These are phyloP conservation scores for Aspergillus sp. DNA, from an alignment of 2,329 filamentous ascomycete species.

Conservation along the genomic window DNA sequence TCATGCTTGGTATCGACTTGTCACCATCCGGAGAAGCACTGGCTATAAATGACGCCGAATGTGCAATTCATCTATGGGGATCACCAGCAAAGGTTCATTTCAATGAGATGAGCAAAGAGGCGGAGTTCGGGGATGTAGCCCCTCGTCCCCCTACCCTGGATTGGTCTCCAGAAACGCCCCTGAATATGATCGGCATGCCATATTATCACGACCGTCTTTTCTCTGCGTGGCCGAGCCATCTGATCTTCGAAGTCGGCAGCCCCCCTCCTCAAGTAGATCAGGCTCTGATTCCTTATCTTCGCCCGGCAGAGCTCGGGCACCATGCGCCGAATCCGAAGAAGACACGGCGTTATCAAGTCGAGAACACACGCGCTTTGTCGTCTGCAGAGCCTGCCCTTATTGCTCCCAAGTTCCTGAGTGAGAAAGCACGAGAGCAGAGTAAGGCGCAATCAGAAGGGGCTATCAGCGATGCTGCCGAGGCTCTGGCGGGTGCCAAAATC, in stretches of 20 bases:
- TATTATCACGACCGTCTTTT: conserved; percentile 87
- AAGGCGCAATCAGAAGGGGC: conserved; percentile 42
- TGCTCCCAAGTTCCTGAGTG: conserved; percentile 90
- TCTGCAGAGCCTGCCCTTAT: conserved; percentile 63
- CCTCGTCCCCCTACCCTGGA: conserved; percentile 66
- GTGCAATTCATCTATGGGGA: conserved; percentile 82
- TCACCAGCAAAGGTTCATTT: conserved; percentile 84
- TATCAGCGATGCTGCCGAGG: conserved; percentile 61
- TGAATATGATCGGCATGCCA: conserved; percentile 86
- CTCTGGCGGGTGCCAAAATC: conserved; percentile 68
- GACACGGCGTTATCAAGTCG: conserved; percentile 76
- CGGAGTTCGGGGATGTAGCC: conserved; percentile 72
- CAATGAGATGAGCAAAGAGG: conserved; percentile 75
- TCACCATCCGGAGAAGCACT: conserved; percentile 85
- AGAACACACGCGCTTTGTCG: conserved; percentile 69
- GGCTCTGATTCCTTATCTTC: conserved; percentile 68
- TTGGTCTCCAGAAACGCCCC: conserved; percentile 72
- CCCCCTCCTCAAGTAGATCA: conserved; percentile 75
- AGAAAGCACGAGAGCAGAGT: conserved; percentile 73
- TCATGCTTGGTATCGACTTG: conserved; percentile 79
- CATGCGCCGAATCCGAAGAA: conserved; percentile 77
- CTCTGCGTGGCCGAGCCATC: conserved; percentile 85
- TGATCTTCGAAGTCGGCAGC: conserved; percentile 81
- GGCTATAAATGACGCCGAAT: conserved; percentile 76
- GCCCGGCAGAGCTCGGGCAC: conserved; percentile 71